phyloP scores from a whole-genome alignment of 2,329 filamentous ascomycete species.

The Myriosclerotinia scirpicola region DNA sequence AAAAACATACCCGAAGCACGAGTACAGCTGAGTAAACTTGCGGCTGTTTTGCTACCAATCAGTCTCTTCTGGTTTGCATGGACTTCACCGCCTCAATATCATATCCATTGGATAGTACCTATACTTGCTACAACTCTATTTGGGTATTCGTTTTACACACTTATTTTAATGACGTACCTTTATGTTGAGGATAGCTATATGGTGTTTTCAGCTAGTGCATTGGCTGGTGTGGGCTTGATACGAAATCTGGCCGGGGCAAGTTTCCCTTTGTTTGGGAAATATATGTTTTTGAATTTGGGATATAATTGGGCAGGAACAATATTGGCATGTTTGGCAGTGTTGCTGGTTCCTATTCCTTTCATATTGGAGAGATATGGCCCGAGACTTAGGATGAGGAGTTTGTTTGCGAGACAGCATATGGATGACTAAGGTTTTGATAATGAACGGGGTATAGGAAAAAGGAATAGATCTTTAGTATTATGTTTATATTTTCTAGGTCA shows the following conservation, averaged over 20 bases:
- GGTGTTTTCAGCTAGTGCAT: conserved; percentile 44
- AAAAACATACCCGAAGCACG: conserved; percentile 45
- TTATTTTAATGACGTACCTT: conserved; percentile 51
- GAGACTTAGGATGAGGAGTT: conserved; percentile 36
- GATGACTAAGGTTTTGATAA: conserved; percentile 18
- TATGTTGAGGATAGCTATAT: conserved; percentile 52
- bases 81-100: conserved; percentile 35
- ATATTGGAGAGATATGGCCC: conserved; percentile 35
- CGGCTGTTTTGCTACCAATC: conserved; percentile 42
- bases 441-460: neutral
- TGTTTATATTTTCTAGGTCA: neutral
- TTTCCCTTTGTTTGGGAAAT: conserved; percentile 44
- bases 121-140: conserved; percentile 51
- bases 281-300: conserved; percentile 42
- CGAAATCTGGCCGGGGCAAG: conserved; percentile 44
- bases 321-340: conserved; percentile 42
- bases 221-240: conserved; percentile 46
- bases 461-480: neutral
- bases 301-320: conserved; percentile 43
- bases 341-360: conserved; percentile 42
- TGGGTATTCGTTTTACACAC: conserved; percentile 51
- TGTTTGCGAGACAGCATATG: conserved; percentile 30
- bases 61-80: conserved; percentile 44
- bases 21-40: conserved; percentile 44
- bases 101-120: conserved; percentile 45